Evolutionary conservation across 257 asterid species (phyloP), one percentile per base, ranked within the genome.

Genomic region (Solanum chaucha): DNA sequence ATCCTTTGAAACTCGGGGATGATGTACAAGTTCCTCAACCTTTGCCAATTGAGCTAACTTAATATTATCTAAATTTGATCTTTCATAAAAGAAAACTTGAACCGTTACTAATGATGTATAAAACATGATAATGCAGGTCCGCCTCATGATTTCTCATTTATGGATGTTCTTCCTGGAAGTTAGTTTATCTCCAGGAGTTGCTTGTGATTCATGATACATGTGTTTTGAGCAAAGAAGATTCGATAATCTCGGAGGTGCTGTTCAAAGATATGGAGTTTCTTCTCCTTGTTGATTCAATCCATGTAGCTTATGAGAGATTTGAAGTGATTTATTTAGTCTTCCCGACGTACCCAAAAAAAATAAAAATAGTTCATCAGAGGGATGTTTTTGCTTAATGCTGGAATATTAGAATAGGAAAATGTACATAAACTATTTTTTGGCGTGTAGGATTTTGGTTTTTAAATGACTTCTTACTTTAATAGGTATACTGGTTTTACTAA

Each of bases 121-220:
- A 84, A 84, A 65, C 41, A 26, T 70, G 38, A 36, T 40, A n/a
- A 58, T 6, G 87, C 96, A 95, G 98, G 97, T 88, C 96, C 95
- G 86, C 99, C 89, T 65, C 98, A 95, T 89, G 98, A 95, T 86
- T 94, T 93, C 88, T 96, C 98, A 26, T 90, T 93, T 86, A 80
- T 86, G 80, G 98, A 96, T 87, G 89, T 95, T 88, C 90, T 95
- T 90, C 97, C 95, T 19, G 82, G 86, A 88, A 91, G 89, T 84
- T 94, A 91, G 93, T 65, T 73, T 87, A 30, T 65, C 20, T 11
- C 44, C 5, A 19, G 13, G 80, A 32, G 26, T 61, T 80, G 85
- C 41, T 46, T 10, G 40, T 15, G 38, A 26, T 46, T 44, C 84
- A 14, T 7, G 11, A 46, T 13, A 28, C 26, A 28, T 44, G 67